phyloP scores from a whole-genome alignment of 2,329 filamentous ascomycete genomes.

The Nakataea oryzae region DNA sequence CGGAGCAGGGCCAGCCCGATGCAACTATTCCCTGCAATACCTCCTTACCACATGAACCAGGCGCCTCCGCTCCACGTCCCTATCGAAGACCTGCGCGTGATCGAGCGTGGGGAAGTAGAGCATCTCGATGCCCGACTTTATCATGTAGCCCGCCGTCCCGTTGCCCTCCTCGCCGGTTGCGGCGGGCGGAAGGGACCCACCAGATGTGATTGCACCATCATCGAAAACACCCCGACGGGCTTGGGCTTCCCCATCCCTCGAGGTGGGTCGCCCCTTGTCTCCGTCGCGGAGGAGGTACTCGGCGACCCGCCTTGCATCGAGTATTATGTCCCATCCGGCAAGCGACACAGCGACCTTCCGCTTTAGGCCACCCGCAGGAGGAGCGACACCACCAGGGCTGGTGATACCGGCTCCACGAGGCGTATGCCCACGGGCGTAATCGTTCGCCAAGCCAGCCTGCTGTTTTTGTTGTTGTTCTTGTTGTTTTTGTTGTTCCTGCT shows the following conservation, averaged over 20 bases:
- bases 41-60: conserved; percentile 1
- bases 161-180: not conserved
- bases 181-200: not conserved
- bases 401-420: not conserved
- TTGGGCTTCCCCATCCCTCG: not conserved
- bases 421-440: not conserved
- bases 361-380: conserved; percentile 6
- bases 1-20: too few relatives aligned
- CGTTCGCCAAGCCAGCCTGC: not conserved
- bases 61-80: not conserved
- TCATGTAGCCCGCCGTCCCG: conserved; percentile 6
- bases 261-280: conserved; percentile 6
- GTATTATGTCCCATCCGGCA: conserved; percentile 52
- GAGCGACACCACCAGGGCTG: not conserved
- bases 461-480: too few relatives aligned
- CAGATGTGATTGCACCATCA: not conserved
- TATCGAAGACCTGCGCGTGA: conserved; percentile 52
- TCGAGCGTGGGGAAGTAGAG: conserved; percentile 51
- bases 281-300: conserved; percentile 38
- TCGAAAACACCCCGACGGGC: not conserved
- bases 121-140: conserved; percentile 37
- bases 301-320: conserved; percentile 47
- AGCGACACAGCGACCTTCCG: conserved; percentile 45
- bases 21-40: not conserved
- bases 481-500: not conserved